phyloP scores from a whole-genome alignment of 2,329 filamentous ascomycete genomes.

The Blastomyces parvus region DNA sequence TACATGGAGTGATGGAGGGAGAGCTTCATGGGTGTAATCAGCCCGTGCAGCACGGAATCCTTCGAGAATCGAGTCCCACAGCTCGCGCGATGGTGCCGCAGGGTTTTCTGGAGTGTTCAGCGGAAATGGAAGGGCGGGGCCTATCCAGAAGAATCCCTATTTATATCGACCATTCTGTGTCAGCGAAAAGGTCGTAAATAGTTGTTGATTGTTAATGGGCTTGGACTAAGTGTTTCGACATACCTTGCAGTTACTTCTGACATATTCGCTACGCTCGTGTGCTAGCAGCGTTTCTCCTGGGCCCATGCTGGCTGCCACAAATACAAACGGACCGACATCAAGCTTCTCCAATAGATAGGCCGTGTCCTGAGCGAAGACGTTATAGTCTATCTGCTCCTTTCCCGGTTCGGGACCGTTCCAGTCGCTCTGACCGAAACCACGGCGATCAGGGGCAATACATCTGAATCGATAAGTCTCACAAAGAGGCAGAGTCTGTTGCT shows the following conservation, averaged over 20 bases:
- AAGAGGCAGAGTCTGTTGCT: conserved; percentile 21
- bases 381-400: conserved; percentile 19
- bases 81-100: conserved; percentile 17
- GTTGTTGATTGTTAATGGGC: neutral
- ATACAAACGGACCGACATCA: conserved; percentile 20
- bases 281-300: conserved; percentile 23
- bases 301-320: conserved; percentile 24
- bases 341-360: conserved; percentile 18
- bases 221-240: neutral
- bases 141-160: conserved; percentile 23
- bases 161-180: neutral
- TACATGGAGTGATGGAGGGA: conserved; percentile 19
- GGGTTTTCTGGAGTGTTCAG: conserved; percentile 19
- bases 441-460: conserved; percentile 24
- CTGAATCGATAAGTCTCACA: conserved; percentile 22
- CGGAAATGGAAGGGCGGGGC: conserved; percentile 19
- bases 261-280: conserved; percentile 18
- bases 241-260: conserved; percentile 19
- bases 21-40: conserved; percentile 17
- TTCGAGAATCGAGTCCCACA: conserved; percentile 22
- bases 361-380: conserved; percentile 24
- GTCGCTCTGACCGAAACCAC: conserved; percentile 26
- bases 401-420: conserved; percentile 18
- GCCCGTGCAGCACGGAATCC: conserved; percentile 19
- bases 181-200: neutral